Evolutionary conservation across 805 yeast genomes (phyloP), one percentile per base, ranked within the genome.

Genomic region (Candida hungchunana): DNA sequence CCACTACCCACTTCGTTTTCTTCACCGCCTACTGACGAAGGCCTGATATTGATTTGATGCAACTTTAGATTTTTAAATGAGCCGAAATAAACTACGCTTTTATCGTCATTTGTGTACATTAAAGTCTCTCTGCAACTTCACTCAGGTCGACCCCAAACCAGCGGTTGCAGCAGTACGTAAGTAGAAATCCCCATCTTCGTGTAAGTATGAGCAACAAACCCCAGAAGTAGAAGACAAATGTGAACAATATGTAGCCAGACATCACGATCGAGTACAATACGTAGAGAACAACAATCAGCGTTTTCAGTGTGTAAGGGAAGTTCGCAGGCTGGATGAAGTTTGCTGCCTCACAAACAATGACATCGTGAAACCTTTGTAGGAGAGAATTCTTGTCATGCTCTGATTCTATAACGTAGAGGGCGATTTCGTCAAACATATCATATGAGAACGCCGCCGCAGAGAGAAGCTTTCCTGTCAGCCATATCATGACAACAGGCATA

Each of bases 241-340:
- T 37, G 35, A 45, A 37, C n/a, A 45, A 31, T 20, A 47, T 37
- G 36, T 47, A 47, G 6, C 45, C 31, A 4, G 50, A 44, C 32
- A 33, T 37, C 4, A 28, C 20, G 7, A 39, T 16, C 3, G 51
- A 41, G 24, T 47, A 47, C 7, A 16, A 13, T 5, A 45, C 17
- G 21, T 45, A 47, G 2, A 43, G 12, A 1, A 20, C n/a, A 0
- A 47, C 28, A 2, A 46, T 45, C 12, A 31, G 2, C 13, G 20
- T 10, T 25, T 40, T 42, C 20, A 47, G 11, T 3, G 16, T 6
- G 6, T 12, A 11, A 12, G 18, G 10, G 18, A 18, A 29, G 17
- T 31, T 2, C 12, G 7, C 13, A 4, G 34, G 19, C 18, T 40
- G 34, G 6, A 35, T 9, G n/a, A 21, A 28, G 12, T 18, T 4